phyloP scores from a whole-genome alignment of 2,329 filamentous ascomycete genomes.

The Hypoxylon sp. region DNA sequence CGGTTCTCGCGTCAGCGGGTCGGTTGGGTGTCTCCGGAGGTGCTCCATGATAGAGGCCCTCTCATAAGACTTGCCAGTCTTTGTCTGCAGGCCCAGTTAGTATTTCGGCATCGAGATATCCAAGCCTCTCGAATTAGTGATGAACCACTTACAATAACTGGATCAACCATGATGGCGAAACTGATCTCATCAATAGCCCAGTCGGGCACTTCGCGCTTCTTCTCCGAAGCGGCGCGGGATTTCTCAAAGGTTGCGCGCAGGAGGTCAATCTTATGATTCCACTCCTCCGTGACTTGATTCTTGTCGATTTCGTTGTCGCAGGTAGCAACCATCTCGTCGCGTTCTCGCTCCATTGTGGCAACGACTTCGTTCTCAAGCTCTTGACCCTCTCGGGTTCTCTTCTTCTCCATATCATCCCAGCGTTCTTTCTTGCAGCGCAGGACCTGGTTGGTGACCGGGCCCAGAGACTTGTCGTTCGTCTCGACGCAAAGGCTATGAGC shows the following conservation, averaged over 20 bases:
- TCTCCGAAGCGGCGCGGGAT: slow-evolving; percentile 59
- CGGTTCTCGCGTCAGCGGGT: slow-evolving; percentile 86
- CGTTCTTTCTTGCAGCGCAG: slow-evolving; percentile 85
- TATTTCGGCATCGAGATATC: not conserved
- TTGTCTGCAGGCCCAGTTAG: slow-evolving; percentile 66
- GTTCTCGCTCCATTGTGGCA: slow-evolving; percentile 61
- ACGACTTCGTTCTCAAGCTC: slow-evolving; percentile 73
- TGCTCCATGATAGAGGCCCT: slow-evolving; percentile 87
- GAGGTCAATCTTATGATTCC: slow-evolving; percentile 58
- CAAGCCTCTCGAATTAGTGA: not conserved
- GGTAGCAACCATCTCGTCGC: slow-evolving; percentile 55
- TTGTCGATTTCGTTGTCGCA: slow-evolving; percentile 55
- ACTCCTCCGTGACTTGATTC: slow-evolving; percentile 62
- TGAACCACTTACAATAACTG: slow-evolving; percentile 63
- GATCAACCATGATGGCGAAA: slow-evolving; percentile 80
- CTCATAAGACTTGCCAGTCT: slow-evolving; percentile 91
- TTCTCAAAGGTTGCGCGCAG: slow-evolving; percentile 65
- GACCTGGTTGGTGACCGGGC: slow-evolving; percentile 78
- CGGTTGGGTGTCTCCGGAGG: slow-evolving; percentile 77
- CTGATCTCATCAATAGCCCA: slow-evolving; percentile 83
- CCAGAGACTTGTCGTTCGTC: slow-evolving; percentile 74
- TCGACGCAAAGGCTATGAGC: slow-evolving; percentile 79
- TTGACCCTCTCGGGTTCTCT: slow-evolving; percentile 66
- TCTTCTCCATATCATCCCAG: slow-evolving; percentile 81
- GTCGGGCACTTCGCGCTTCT: slow-evolving; percentile 74